Evolutionary conservation across 352 stramenopile genomes (phyloP), one percentile per base, ranked within the genome.

Genomic region (Phytophthora tubulina): DNA sequence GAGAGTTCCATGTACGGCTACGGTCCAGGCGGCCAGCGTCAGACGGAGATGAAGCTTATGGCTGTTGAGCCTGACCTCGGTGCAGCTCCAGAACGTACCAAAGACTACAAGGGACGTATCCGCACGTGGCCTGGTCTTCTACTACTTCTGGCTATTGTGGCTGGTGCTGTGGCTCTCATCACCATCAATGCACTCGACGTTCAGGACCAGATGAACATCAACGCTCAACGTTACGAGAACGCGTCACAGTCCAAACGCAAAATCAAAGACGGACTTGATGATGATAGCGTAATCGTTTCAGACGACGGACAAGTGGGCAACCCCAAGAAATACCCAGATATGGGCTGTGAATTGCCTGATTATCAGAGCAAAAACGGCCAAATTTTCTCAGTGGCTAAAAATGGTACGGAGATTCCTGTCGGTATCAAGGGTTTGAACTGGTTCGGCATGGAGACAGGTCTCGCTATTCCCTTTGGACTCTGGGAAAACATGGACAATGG

Each of bases 401-500:
- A 92, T 54, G 85, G 85, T 4, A 91, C 80, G 1, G 84, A 93
- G 49, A 67, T 88, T 5, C 45, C 71, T 0, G 70, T 93, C 5
- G 73, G 65, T 2, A 79, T 93, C 57, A 93, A 93, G 38, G 85
- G 85, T 14, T 59, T 89, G 50, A 93, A 92, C 61, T 93, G 85
- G 85, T 93, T 92, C 65, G 85, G 85, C 17, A 93, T 93, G 85
- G 85, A 93, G 57, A 92, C 86, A 8, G 80, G 76, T 0, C n/a
- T 84, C 2, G 64, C 67, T 0, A 80, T 93, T n/a, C 86, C 85
- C 0, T 88, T 93, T 44, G 86, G 86, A 2, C 62, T 93, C 27
- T 93, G 86, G 86, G 83, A 91, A 31, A 93, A 93, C 70, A 71
- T 77, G 61, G 58, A 88, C 13, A 90, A 90, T 38, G 86, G 86